phyloP scores from a whole-genome alignment of 2,329 filamentous ascomycete species.

The Paraconiothyrium brasiliense region DNA sequence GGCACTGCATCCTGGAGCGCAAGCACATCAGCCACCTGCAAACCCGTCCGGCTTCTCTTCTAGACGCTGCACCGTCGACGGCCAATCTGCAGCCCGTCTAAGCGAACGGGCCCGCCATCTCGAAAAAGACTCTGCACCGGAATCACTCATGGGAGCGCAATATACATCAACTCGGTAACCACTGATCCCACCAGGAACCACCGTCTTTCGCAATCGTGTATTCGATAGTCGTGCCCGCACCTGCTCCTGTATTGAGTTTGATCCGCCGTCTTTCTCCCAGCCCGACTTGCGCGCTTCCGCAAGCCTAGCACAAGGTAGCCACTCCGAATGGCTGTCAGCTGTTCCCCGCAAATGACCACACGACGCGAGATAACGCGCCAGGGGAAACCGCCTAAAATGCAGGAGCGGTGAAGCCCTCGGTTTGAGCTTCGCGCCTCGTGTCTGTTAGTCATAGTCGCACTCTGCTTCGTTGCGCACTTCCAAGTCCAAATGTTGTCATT shows the following conservation, averaged over 20 bases:
- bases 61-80: conserved; percentile 5
- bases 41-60: neutral
- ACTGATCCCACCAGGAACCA: neutral
- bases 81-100: neutral
- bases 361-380: neutral
- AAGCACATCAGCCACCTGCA: conserved; percentile 1
- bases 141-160: conserved; percentile 2
- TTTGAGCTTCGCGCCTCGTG: neutral
- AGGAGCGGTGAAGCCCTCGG: conserved; percentile 5
- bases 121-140: conserved; percentile 11
- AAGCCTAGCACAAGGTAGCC: neutral
- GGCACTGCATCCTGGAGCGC: neutral
- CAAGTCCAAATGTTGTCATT: conserved; percentile 2
- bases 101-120: conserved; percentile 6
- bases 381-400: neutral
- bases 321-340: neutral
- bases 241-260: neutral
- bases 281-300: neutral
- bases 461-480: neutral
- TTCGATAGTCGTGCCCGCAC: neutral
- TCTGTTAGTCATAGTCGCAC: neutral
- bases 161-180: neutral
- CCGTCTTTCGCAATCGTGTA: neutral
- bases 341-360: conserved; percentile 4
- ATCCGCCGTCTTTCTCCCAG: neutral